Evolutionary conservation across 176 grass and related monocot genomes (phyloP), one percentile per base, ranked within the genome.

Genomic region (Poa annua): DNA sequence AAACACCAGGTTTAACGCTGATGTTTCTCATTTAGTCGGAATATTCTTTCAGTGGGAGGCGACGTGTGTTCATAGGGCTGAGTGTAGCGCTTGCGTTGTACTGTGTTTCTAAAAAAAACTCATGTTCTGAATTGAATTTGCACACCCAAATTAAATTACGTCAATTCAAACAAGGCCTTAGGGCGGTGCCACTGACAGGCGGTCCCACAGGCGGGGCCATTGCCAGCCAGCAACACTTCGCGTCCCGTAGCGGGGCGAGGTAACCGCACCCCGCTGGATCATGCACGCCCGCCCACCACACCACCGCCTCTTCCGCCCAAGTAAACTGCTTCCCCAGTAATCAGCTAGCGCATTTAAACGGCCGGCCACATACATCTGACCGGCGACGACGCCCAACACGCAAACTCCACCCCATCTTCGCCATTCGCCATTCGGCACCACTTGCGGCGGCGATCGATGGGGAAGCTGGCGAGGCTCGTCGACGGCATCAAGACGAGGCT

Each of bases 401-500:
- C 64, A 36, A 35, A 7, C 64, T 38, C 64, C 11, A 68, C n/a
- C 35, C 17, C 66, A n/a, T 41, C 35, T 19, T 38, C 33, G 7
- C 8, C 65, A 67, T 39, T 47, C 44, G 44, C 11, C 44, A 12
- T 47, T 47, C 44, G 44, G 29, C 29, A 29, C 29, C 29, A 29
- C 29, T 1, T 29, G 1, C 29, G 39, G 87, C 77, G 71, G 39
- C 74, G 73, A 75, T 11, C 79, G 86, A 90, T 90, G 45, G 84
- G 80, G 62, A 90, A 86, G 85, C 78, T 97, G 26, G 88, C 81
- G 81, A 92, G 69, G 81, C 61, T 97, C 59, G 92, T 94, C 17
- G 86, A 86, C 32, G 85, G 88, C 25, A 86, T 97, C 74, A 97
- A 97, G 78, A 89, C 86, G 42, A 90, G 85, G 78, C 80, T 97